Base-by-base conservation (phyloP, 306 rosid species). In the Malus asiatica region DNA sequence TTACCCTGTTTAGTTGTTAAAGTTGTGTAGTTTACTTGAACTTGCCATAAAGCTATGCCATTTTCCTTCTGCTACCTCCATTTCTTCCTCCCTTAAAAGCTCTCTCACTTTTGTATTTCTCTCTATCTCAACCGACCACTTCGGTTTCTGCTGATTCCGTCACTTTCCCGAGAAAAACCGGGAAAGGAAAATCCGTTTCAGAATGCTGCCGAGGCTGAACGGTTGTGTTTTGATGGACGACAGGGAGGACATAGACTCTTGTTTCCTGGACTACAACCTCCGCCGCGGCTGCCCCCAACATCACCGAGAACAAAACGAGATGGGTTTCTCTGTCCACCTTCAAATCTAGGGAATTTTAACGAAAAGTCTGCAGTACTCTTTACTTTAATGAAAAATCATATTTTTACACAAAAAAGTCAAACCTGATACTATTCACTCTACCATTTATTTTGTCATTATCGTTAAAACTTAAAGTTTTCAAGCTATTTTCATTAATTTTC, bases 241-340 rank as follows among this genome's bases (percentile, higher is more conserved):
- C 72, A 84, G 66, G 53, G 87, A 82, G 19, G 88, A 71, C 13
- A 87, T 78, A 48, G 86, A 85, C 27, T 73, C 88, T 30, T 12
- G 75, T 89, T 13, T 86, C 90, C 2, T 92, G 96, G 97, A 70
- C 78, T 67, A 72, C 78, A 74, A 81, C 84, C 65, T 55, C 73
- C 81, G 66, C 71, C 66, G 80, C 73, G 20, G 40, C 13, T 70
- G 73, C 45, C 25, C 74, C 55, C 57, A 84, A 75, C 44, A 81
- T 73, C 61, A 78, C 73, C 18, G 65, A 42, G 52, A 81, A 78
- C 23, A 86, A 81, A 19, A 62, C 58, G 85, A 73, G 72, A 72
- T 87, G 87, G 81, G 71, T 52, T 80, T 93, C 93, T 62, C 71
- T 89, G 20, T 78, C 89, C 40, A 81, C 88, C 79, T 27, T 27